Evolutionary conservation across 345 rosid species (phyloP).

Genomic region (Fremontodendron californicum): DNA sequence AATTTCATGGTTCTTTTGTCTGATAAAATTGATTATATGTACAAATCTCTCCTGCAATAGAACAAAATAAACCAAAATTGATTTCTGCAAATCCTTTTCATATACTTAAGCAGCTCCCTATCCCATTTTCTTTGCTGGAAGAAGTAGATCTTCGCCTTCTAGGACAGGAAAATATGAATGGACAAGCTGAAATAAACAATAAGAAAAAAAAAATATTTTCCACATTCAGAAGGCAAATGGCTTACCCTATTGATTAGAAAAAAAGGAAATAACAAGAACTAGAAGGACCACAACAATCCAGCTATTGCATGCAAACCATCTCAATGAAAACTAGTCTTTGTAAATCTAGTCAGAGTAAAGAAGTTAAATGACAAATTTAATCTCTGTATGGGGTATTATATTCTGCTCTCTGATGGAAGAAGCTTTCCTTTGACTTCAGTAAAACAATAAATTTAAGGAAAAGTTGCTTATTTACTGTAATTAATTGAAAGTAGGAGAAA

Average conservation of each 20-base stretch:
- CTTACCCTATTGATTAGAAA: background rate
- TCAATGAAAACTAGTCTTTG: background rate
- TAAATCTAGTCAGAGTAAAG: background rate
- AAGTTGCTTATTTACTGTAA: background rate
- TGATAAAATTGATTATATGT: too few species aligned
- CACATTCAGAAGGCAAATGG: background rate
- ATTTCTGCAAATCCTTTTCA: background rate
- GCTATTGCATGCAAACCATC: too few species aligned
- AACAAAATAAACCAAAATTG: too few species aligned
- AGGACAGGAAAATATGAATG: background rate
- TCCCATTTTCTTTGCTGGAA: background rate
- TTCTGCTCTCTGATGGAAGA: too few species aligned
- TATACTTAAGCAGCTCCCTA: background rate
- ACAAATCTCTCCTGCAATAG: too few species aligned
- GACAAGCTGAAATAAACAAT: background rate
- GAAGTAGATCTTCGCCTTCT: background rate
- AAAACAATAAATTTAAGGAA: background rate
- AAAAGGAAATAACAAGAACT: too few species aligned
- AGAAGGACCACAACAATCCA: too few species aligned
- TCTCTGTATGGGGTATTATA: background rate
- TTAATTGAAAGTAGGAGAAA: too few species aligned
- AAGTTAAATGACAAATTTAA: background rate
- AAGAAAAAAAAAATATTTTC: background rate
- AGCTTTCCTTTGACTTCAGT: background rate
- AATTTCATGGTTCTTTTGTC: too few species aligned